Evolutionary conservation across 139 green algal species (phyloP), one percentile per base, ranked within the genome.

Genomic region (Astrephomene gubernaculifera): DNA sequence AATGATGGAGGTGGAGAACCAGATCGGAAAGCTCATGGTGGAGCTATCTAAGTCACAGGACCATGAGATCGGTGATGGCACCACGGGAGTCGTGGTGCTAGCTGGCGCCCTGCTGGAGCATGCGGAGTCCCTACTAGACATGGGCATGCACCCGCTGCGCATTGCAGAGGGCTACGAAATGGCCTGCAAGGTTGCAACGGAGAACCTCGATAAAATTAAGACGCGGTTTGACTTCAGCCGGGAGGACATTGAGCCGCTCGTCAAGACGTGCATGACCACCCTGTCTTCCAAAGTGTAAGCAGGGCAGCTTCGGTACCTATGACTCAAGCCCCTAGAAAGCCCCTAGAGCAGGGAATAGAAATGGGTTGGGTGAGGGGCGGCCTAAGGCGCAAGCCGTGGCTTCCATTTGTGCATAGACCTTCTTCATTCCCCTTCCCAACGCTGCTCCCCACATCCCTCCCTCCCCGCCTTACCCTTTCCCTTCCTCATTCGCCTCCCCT

Each of bases 1-100:
- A 83, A 95, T 98, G 90, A 99, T 99, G 98, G 96, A 99, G 79
- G 97, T 99, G 22, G 96, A 99, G 91, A 97, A 99, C 88, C 96
- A 99, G 90, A 98, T 99, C n/a, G 98, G 95, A 22, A 99, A 98
- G 92, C 95, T 99, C 65, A 92, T 99, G 87, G 98, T 99, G 64
- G 95, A 99, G 90, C 93, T 99, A 45, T 98, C 93, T 22, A 95
- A 95, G 71, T 96, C 90, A 0, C 96, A 96, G 84, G 95, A 98
- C 72, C 93, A 95, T 39, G 95, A 98, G 82, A 97, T 98, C 41
- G 95, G 95, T 9, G 98, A 99, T 83, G 98, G 97, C 61, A 99
- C 97, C 2, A 99, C 97, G 6, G 96, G 97, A 10, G 98, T 99
- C 3, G 96, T 99, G 31, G 97, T 99, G 41, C 88, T 96, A 60